Conservation (phyloP, 2,329 filamentous ascomycete genomes). For the Aspergillus pseudonomiae region DNA sequence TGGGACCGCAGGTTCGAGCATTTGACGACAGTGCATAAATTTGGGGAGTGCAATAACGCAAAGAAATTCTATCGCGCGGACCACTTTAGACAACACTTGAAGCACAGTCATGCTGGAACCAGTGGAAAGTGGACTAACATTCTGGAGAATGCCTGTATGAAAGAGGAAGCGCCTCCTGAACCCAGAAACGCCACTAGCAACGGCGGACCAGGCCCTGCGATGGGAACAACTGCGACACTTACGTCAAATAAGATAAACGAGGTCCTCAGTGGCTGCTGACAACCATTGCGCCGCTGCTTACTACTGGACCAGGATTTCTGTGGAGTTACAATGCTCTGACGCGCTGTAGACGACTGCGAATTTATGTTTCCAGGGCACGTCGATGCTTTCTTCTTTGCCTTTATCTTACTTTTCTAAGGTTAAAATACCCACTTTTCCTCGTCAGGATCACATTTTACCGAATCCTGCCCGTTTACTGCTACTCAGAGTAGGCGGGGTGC, state of each 20-base stretch:
- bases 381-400: not conserved
- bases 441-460: not conserved
- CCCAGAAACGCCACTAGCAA: constrained; percentile 18
- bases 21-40: constrained; percentile 90
- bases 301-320: not conserved
- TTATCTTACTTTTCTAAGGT: not conserved
- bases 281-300: constrained; percentile 10
- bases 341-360: not conserved
- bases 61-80: constrained; percentile 99
- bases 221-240: constrained; percentile 21
- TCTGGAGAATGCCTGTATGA: constrained; percentile 95
- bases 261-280: constrained; percentile 34
- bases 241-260: constrained; percentile 34
- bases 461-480: not conserved
- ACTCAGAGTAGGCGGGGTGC: not conserved
- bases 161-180: constrained; percentile 65
- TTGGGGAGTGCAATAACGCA: constrained; percentile 94
- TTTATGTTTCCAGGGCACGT: not conserved
- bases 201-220: constrained; percentile 9
- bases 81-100: constrained; percentile 96
- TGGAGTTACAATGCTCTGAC: not conserved
- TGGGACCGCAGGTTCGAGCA: constrained; percentile 88
- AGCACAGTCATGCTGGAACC: constrained; percentile 93
- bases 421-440: not conserved
- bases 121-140: constrained; percentile 99